Evolutionary conservation across 805 yeast species (phyloP), one percentile per base, ranked within the genome.

Genomic region (Tetrapisispora pingtungensis): DNA sequence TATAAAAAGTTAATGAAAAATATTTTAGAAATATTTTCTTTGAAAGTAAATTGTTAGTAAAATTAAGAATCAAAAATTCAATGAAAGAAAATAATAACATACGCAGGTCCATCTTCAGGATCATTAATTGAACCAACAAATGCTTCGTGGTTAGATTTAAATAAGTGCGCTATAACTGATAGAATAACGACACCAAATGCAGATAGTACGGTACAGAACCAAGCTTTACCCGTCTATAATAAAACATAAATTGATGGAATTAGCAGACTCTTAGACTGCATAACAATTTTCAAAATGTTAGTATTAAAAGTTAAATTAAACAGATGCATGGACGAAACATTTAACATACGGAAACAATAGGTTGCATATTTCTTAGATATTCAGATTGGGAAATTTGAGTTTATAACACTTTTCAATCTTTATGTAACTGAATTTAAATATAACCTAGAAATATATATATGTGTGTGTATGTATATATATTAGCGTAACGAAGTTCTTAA

Each of bases 171-270:
- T 54, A 90, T 77, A 45, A 85, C 84, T 10, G 94, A 74, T 40
- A 90, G 75, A 46, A 90, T 93, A 38, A 87, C 82, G 30, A 90
- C 80, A 46, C 94, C 98, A 63, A 90, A 90, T 14, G 93, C 88
- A 41, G 97, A 88, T 37, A 93, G 72, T 35, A 90, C 75, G 37
- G 97, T 90, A 64, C 98, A 90, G 65, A 85, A 87, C 85, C 95
- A 90, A 20, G 98, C 97, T 58, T 85, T 81, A 24, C 80, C 84
- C 40, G 93, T 70, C 84, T 80, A 26, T 15, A 20, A 26, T 41
- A 33, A 47, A 40, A 35, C 7, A 31, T 31, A 10, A 31, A 8
- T 6, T 14, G 7, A 31, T 31, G 7, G 7, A 31, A 6, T 10
- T 8, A 31, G 13, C 33, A 14, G 33, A 8, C n/a, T n/a, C n/a